phyloP scores from a whole-genome alignment of 495 filamentous ascomycete genomes.

The Pseudomonodictys pantanalensis region DNA sequence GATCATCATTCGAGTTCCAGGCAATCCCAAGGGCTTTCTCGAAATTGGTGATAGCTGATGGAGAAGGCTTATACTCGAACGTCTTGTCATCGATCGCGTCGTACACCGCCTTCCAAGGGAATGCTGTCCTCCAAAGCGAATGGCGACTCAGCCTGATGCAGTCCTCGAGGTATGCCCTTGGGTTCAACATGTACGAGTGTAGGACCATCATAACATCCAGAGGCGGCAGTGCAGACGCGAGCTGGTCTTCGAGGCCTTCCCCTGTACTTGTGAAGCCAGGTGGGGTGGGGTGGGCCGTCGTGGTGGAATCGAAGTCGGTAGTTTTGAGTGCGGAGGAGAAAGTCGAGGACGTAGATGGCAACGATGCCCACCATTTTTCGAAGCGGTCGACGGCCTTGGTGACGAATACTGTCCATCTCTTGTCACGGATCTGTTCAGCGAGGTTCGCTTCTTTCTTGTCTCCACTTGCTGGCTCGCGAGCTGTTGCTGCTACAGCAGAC shows the following conservation, averaged over 20 bases:
- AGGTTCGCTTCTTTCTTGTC: background rate
- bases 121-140: slow-evolving; percentile 59
- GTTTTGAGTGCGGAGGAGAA: background rate
- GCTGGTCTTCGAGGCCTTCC: background rate
- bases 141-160: slow-evolving; percentile 61
- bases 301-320: slow-evolving; percentile 9
- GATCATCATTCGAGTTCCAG: slow-evolving; percentile 61
- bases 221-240: slow-evolving; percentile 31
- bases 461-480: background rate
- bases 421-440: slow-evolving; percentile 60
- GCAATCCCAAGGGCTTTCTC: slow-evolving; percentile 48
- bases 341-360: background rate
- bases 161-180: slow-evolving; percentile 74
- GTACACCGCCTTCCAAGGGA: slow-evolving; percentile 67
- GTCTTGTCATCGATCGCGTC: slow-evolving; percentile 56
- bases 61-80: slow-evolving; percentile 60
- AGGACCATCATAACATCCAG: slow-evolving; percentile 83
- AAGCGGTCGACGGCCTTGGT: slow-evolving; percentile 73
- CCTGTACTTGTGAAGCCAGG: background rate
- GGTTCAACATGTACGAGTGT: slow-evolving; percentile 85
- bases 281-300: background rate
- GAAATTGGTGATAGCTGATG: slow-evolving; percentile 50
- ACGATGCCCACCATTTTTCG: slow-evolving; percentile 62
- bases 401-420: slow-evolving; percentile 76
- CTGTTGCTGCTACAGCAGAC: background rate